Evolutionary conservation across 495 filamentous ascomycete genomes (phyloP).

Genomic region (Penicillium alfredii): DNA sequence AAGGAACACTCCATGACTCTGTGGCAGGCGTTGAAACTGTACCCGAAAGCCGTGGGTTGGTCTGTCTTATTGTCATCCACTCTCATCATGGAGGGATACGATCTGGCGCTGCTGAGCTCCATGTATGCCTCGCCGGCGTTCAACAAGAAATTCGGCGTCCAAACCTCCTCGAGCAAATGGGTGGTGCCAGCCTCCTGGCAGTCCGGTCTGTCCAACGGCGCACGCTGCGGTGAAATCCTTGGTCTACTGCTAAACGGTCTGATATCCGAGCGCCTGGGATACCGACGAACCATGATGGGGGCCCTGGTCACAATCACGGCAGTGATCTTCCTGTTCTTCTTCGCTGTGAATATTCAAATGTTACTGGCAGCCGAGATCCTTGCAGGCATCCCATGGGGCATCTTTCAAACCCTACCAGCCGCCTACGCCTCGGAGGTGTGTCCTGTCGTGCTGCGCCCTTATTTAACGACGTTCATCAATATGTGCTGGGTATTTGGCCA

Average conservation of each 20-base stretch:
- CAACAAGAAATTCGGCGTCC: slow-evolving; percentile 32
- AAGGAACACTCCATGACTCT: slow-evolving; percentile 25
- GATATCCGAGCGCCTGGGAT: slow-evolving; percentile 60
- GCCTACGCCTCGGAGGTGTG: slow-evolving; percentile 70
- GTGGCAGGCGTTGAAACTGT: slow-evolving; percentile 30
- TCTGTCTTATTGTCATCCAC: slow-evolving; percentile 38
- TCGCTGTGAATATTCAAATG: slow-evolving; percentile 53
- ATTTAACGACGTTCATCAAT: slow-evolving; percentile 68
- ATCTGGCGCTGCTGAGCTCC: slow-evolving; percentile 36
- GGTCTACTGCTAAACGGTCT: slow-evolving; percentile 62
- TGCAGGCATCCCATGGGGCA: slow-evolving; percentile 67
- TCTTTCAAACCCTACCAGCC: slow-evolving; percentile 65
- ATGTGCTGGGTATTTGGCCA: slow-evolving; percentile 71
- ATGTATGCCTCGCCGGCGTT: slow-evolving; percentile 34
- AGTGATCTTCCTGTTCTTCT: slow-evolving; percentile 66
- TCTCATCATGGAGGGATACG: slow-evolving; percentile 49
- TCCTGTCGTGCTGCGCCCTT: slow-evolving; percentile 60
- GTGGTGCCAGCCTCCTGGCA: slow-evolving; percentile 53
- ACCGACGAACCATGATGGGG: slow-evolving; percentile 54
- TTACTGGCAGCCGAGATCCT: slow-evolving; percentile 63
- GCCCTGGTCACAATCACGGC: slow-evolving; percentile 50
- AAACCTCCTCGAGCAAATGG: slow-evolving; percentile 27
- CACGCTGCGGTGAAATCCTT: slow-evolving; percentile 55
- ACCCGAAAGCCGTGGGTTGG: slow-evolving; percentile 45
- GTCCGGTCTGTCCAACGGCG: slow-evolving; percentile 58